Conservation (phyloP, 352 stramenopile species). For the Pythium aristosporum region DNA sequence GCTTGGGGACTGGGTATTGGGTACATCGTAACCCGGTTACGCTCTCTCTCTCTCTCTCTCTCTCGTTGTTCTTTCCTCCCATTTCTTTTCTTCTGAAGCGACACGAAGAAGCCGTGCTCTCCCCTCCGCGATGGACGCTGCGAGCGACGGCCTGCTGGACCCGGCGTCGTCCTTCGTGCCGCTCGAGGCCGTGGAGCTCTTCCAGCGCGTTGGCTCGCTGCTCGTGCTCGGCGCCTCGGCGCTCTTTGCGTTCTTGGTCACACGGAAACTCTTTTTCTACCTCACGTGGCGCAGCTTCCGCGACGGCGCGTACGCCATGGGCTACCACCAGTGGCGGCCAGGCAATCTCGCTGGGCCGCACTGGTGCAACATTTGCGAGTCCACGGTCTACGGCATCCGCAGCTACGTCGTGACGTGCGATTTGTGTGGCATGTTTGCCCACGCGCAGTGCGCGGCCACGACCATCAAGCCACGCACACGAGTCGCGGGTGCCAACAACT, state of each 20-base stretch:
- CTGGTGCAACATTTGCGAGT: slow-evolving; percentile 83
- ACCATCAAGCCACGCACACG: slow-evolving; percentile 41
- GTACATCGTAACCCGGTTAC: neutral
- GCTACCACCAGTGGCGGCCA: slow-evolving; percentile 73
- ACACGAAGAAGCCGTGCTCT: neutral
- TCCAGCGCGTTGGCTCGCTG: slow-evolving; percentile 57
- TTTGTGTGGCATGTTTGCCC: slow-evolving; percentile 82
- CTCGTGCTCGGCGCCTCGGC: slow-evolving; percentile 44
- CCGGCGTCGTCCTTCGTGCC: slow-evolving; percentile 50
- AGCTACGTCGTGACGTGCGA: slow-evolving; percentile 86
- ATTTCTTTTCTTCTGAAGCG: neutral
- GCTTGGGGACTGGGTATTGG: neutral
- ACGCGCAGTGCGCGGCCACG: slow-evolving; percentile 66
- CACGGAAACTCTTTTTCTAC: slow-evolving; percentile 77
- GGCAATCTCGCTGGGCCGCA: slow-evolving; percentile 70
- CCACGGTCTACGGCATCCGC: slow-evolving; percentile 79
- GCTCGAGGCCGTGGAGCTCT: slow-evolving; percentile 48
- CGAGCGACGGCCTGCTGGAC: slow-evolving; percentile 39
- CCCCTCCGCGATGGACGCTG: slow-evolving; percentile 13
- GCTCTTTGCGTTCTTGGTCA: slow-evolving; percentile 54
- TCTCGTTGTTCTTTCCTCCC: neutral
- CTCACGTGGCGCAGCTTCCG: slow-evolving; percentile 82
- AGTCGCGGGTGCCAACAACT: neutral
- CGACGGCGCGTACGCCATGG: slow-evolving; percentile 68
- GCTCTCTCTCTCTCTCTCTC: neutral